Evolutionary conservation across 331 rosid genomes (phyloP).

Genomic region (Cydonia oblonga): DNA sequence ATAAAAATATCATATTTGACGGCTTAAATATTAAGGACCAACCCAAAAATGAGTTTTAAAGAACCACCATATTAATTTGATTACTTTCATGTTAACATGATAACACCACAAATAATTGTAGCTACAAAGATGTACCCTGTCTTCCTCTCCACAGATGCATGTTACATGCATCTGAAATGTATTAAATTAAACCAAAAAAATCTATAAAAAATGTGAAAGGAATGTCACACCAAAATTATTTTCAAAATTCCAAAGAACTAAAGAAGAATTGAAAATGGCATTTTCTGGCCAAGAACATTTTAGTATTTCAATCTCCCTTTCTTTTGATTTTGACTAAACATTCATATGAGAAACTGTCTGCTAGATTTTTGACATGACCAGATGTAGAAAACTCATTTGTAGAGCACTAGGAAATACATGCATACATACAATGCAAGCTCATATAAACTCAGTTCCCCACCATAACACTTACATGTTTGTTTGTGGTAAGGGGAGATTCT

Average conservation of each 20-base stretch:
- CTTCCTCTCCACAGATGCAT: conserved; percentile 14
- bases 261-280: neutral
- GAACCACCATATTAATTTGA: neutral
- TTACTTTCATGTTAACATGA: neutral
- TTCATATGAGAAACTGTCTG: conserved; percentile 23
- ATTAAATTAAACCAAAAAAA: neutral
- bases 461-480: neutral
- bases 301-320: neutral
- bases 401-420: conserved; percentile 18
- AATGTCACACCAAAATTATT: neutral
- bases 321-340: conserved; percentile 34
- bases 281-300: neutral
- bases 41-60: neutral
- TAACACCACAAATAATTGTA: neutral
- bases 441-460: neutral
- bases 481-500: neutral
- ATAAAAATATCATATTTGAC: no score
- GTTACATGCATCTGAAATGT: neutral
- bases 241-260: neutral
- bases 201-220: neutral
- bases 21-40: no score
- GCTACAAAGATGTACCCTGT: conserved; percentile 14
- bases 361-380: conserved; percentile 7
- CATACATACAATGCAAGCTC: conserved; percentile 12
- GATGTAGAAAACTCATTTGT: no score